Base-by-base conservation (phyloP, 345 rosid genomes). In the Hibiscus syriacus region DNA sequence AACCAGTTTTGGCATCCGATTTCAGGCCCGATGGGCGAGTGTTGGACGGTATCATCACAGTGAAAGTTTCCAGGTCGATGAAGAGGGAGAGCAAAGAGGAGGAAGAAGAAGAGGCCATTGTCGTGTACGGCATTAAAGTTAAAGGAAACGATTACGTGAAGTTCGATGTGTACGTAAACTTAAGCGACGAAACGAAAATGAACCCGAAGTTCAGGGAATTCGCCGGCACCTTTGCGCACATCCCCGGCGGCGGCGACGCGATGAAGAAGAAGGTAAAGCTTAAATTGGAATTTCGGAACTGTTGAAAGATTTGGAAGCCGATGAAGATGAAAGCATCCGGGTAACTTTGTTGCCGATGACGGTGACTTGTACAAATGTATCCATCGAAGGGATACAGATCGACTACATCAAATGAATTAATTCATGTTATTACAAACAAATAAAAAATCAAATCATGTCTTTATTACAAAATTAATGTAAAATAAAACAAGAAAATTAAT, bases 101-200 rank as follows among this genome's bases (percentile, higher is more conserved):
- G n/a, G 50, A 61, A n/a, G 79, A 72, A 6, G 46, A 59, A 22
- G 82, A 74, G 25, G 61, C 66, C 57, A 70, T 70, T 0, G 66
- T 70, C 16, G 67, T 70, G n/a, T 2, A 60, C 4, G 73, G 59
- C 5, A 60, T 70, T 10, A 14, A 36, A 32, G 45, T 70, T 27
- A 57, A 45, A 43, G 52, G 49, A 16, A 43, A 38, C 8, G 70
- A 22, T 11, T 53, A 52, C 3, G 62, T 54, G 0, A 70, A 70
- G 38, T 69, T 69, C 9, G 73, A 70, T 34, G 73, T 70, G 5
- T 70, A 45, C 19, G 67, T 70, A 14, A 70, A 70, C 36, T 26
- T 48, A 39, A 41, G 36, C 12, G 67, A 70, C 16, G 8, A 60
- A n/a, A 32, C 57, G 16, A 20, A 4, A 39, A 16, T 36, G 11